Evolutionary conservation across 2,329 filamentous ascomycete genomes (phyloP).

Genomic region (Sporothrix pallida): DNA sequence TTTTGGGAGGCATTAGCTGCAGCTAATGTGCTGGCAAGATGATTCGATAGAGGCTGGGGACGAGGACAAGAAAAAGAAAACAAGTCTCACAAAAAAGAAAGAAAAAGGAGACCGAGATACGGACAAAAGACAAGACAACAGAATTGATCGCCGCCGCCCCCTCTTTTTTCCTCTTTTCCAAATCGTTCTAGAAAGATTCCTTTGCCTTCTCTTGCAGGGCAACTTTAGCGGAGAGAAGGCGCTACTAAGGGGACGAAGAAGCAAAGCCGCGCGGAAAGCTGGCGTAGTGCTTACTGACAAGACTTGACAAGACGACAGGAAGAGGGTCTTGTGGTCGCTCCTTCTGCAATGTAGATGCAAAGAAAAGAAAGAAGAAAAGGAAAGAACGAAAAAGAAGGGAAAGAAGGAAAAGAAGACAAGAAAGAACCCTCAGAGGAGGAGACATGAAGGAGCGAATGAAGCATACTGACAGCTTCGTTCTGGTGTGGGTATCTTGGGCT

Average conservation of each 20-base stretch:
- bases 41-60: neutral
- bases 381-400: neutral
- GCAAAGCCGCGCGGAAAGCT: conserved; percentile 15
- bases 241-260: neutral
- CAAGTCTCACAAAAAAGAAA: too few relatives aligned
- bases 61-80: neutral
- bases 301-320: too few relatives aligned
- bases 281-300: conserved; percentile 16
- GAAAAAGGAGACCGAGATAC: neutral
- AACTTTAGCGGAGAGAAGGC: neutral
- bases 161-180: neutral
- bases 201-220: conserved; percentile 4
- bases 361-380: neutral
- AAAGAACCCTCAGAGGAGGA: neutral
- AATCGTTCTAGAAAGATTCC: conserved; percentile 27
- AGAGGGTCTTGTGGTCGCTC: neutral
- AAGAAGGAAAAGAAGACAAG: neutral
- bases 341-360: neutral
- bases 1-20: neutral
- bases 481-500: too few relatives aligned
- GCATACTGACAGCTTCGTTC: neutral
- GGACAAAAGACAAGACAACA: neutral
- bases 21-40: neutral
- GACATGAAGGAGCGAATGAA: neutral
- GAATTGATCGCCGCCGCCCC: neutral